phyloP scores from a whole-genome alignment of 2,329 filamentous ascomycete species.

The Talaromyces sp. region DNA sequence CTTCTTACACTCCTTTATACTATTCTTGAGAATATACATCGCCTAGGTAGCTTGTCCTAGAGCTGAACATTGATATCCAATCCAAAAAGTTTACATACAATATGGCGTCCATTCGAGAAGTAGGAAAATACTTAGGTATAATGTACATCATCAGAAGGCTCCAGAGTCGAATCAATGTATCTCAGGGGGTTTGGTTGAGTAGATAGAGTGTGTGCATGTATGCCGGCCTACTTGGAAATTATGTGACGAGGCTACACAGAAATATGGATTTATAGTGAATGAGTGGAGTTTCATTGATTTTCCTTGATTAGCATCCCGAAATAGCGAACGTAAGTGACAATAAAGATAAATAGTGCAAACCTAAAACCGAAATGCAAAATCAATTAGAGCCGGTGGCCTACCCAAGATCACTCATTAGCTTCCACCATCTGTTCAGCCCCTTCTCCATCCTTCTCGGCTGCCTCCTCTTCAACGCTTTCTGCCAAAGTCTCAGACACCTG shows the following conservation, averaged over 20 bases:
- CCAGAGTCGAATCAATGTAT: neutral
- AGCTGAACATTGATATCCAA: neutral
- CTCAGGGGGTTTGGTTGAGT: neutral
- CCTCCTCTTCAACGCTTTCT: neutral
- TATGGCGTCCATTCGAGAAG: too few species aligned
- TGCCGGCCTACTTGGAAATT: neutral
- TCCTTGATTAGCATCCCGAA: neutral
- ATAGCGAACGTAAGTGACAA: neutral
- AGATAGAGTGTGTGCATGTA: too few species aligned
- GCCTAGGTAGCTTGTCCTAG: neutral
- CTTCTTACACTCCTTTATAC: constrained; percentile 12
- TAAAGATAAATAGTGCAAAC: neutral
- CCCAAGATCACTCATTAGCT: neutral
- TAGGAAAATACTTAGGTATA: too few species aligned
- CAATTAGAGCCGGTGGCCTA: neutral
- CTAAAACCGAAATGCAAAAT: neutral
- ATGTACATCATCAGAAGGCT: neutral
- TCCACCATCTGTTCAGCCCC: neutral
- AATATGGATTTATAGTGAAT: neutral
- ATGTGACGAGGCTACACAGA: neutral
- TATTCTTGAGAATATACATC: constrained; percentile 2
- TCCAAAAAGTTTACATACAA: neutral
- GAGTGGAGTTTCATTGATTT: neutral
- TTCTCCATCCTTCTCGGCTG: neutral
- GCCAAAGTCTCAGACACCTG: neutral